Conservation (phyloP, 768 basidiomycete species). For the Tubosaeta sp. region DNA sequence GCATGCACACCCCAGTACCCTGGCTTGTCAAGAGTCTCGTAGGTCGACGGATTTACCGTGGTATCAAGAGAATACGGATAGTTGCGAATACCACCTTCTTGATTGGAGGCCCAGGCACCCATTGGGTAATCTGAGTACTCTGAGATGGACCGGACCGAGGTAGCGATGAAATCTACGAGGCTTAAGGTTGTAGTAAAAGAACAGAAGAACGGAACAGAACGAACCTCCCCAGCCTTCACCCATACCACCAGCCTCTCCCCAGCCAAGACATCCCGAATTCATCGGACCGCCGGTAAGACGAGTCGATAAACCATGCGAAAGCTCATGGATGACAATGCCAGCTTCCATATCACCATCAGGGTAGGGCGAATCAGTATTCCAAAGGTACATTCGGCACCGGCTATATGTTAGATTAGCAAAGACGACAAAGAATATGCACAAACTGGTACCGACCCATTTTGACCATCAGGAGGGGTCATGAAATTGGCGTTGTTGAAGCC, state of each 20-base stretch:
- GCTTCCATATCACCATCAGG: conserved; percentile 95
- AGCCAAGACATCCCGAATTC: conserved; percentile 91
- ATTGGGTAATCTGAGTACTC: conserved; percentile 78
- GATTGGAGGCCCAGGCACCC: conserved; percentile 95
- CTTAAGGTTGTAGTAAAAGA: neutral
- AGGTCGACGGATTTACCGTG: conserved; percentile 81
- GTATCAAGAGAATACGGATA: conserved; percentile 79
- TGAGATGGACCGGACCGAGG: conserved; percentile 72
- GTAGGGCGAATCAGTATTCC: conserved; percentile 88
- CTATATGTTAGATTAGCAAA: conserved; percentile 8
- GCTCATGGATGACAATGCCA: conserved; percentile 93
- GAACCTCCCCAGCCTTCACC: conserved; percentile 92
- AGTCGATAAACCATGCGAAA: conserved; percentile 87
- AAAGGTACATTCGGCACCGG: conserved; percentile 94
- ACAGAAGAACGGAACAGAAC: conserved; percentile 6
- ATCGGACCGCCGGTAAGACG: conserved; percentile 91
- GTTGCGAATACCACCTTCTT: conserved; percentile 73
- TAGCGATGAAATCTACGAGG: conserved; percentile 72
- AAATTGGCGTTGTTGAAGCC: conserved; percentile 94
- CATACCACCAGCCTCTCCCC: conserved; percentile 97
- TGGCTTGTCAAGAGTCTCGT: conserved; percentile 91
- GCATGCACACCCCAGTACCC: conserved; percentile 94
- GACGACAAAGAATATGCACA: no score
- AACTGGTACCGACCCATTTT: conserved; percentile 52
- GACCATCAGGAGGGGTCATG: conserved; percentile 79